Evolutionary conservation across 1,284 basidiomycete species (phyloP).

Genomic region (Bjerkandera adusta): DNA sequence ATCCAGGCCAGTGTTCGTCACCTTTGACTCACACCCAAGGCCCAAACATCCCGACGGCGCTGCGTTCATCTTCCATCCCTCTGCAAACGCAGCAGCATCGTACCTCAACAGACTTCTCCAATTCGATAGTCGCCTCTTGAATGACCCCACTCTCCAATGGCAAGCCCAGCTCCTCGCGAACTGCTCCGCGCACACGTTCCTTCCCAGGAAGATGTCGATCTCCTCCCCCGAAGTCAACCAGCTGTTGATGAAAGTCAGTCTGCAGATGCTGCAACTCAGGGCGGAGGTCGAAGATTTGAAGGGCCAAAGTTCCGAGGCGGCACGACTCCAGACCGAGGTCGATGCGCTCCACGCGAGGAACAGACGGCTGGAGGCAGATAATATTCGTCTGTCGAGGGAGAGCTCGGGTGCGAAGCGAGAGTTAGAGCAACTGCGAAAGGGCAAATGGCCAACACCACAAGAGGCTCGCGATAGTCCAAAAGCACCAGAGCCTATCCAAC

Average conservation of each 20-base stretch:
- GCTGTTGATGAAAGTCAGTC: constrained; percentile 44
- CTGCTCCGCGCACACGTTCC: constrained; percentile 55
- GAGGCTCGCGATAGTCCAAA: no score
- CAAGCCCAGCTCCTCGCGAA: no score
- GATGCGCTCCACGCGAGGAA: constrained; percentile 33
- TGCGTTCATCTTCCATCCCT: constrained; percentile 49
- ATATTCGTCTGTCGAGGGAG: constrained; percentile 24
- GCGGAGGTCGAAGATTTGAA: constrained; percentile 39
- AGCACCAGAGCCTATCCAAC: no score
- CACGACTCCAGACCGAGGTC: constrained; percentile 41
- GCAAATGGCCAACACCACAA: no score
- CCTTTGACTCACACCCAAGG: constrained; percentile 66
- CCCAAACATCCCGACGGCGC: constrained; percentile 52
- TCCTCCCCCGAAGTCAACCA: constrained; percentile 28
- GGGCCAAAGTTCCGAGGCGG: constrained; percentile 40
- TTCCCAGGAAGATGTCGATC: constrained; percentile 26
- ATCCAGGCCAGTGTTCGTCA: constrained; percentile 39
- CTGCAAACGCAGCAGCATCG: constrained; percentile 37
- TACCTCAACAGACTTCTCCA: constrained; percentile 49
- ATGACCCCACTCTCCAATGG: constrained; percentile 50
- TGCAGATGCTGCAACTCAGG: constrained; percentile 40
- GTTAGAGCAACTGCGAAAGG: constrained; percentile 28
- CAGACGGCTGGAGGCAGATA: constrained; percentile 31
- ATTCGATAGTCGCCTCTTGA: constrained; percentile 43
- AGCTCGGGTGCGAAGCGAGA: constrained; percentile 25